These are phyloP conservation scores for Suillus subalutaceus DNA, from an alignment of 768 basidiomycete species.

Conservation along the genomic window DNA sequence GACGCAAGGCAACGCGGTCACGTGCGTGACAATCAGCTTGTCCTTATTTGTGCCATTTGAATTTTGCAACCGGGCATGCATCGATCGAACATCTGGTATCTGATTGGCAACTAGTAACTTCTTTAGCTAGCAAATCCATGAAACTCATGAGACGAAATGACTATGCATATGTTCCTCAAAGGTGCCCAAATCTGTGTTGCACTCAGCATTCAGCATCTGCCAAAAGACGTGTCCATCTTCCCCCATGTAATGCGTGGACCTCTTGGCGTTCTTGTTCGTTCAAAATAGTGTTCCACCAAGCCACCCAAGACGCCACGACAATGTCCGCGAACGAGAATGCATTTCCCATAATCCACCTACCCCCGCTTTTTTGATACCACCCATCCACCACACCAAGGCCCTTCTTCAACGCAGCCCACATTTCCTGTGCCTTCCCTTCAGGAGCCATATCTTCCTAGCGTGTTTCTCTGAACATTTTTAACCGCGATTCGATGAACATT, in stretches of 20 bases:
- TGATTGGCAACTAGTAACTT: too few relatives aligned
- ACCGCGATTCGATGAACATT: neutral
- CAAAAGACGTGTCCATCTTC: conserved; percentile 15
- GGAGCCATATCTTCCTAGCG: conserved; percentile 4
- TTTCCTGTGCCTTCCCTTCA: neutral
- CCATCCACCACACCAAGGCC: neutral
- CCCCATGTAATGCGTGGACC: conserved; percentile 4
- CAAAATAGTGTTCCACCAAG: neutral
- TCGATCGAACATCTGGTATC: too few relatives aligned
- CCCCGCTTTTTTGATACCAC: conserved; percentile 8
- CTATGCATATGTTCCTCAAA: neutral
- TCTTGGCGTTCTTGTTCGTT: conserved; percentile 1
- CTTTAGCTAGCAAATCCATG: too few relatives aligned
- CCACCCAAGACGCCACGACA: conserved; percentile 1
- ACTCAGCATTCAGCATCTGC: conserved; percentile 29
- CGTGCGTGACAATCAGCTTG: too few relatives aligned
- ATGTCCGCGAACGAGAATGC: conserved; percentile 5
- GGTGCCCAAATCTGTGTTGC: conserved; percentile 14
- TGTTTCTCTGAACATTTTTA: conserved; percentile 9
- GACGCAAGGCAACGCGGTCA: too few relatives aligned
- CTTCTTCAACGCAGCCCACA: neutral
- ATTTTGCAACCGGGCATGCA: too few relatives aligned
- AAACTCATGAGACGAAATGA: too few relatives aligned
- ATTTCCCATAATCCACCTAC: conserved; percentile 11
- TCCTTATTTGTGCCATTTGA: too few relatives aligned